Evolutionary conservation across 202 grass and related monocot species (phyloP).

Genomic region (Saccharum hybrid): DNA sequence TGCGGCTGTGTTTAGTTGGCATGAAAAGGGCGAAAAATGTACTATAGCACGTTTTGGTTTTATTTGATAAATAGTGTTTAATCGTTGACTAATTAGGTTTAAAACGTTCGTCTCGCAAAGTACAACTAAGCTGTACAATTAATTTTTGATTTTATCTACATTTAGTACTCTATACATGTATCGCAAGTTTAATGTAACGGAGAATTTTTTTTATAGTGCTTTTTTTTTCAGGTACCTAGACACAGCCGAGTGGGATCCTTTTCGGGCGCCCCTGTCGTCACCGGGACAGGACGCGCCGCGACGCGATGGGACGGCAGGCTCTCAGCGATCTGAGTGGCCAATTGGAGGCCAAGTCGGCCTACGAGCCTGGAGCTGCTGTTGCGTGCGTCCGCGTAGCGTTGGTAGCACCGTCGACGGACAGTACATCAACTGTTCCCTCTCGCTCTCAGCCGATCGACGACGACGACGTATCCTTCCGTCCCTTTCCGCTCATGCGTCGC

Average conservation of each 20-base stretch:
- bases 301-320: neutral
- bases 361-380: neutral
- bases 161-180: too few species aligned
- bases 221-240: too few species aligned
- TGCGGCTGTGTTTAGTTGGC: too few species aligned
- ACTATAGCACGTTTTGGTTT: too few species aligned
- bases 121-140: too few species aligned
- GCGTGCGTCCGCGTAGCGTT: neutral
- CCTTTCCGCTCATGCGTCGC: neutral
- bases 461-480: neutral
- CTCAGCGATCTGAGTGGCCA: slow-evolving; percentile 9
- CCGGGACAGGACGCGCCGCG: neutral
- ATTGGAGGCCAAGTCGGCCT: slow-evolving; percentile 32
- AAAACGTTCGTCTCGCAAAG: too few species aligned
- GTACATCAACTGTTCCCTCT: slow-evolving; percentile 14
- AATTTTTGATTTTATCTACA: too few species aligned
- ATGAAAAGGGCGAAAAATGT: too few species aligned
- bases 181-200: too few species aligned
- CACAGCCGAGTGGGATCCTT: neutral
- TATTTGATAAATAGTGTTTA: too few species aligned
- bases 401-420: neutral
- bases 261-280: neutral
- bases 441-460: neutral
- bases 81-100: too few species aligned
- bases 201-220: too few species aligned